Conservation (phyloP, 176 grass and related monocot species). For the Oryza glumipatula region DNA sequence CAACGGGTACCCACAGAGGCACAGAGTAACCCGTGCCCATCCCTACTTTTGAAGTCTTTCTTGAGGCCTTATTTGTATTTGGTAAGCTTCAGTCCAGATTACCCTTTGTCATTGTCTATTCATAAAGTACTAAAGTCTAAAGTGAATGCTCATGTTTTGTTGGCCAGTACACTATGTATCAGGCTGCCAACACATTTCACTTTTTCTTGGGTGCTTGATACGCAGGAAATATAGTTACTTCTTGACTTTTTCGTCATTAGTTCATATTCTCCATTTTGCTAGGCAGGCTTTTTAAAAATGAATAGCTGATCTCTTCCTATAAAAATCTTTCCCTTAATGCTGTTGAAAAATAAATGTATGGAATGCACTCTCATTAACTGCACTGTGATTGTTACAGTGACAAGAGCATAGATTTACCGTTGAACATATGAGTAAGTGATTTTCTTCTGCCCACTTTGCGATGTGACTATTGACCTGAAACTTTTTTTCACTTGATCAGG, state of each 20-base stretch:
- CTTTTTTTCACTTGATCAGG: slow-evolving; percentile 48
- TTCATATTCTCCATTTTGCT: not conserved
- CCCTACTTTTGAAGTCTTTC: slow-evolving; percentile 7
- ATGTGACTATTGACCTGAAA: slow-evolving; percentile 35
- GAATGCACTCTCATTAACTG: no score
- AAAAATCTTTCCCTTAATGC: not conserved
- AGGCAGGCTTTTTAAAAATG: slow-evolving; percentile 1
- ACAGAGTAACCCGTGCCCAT: no score
- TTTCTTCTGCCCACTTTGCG: slow-evolving; percentile 11
- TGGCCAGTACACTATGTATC: not conserved
- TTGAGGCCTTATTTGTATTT: slow-evolving; percentile 30
- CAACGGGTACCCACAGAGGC: not conserved
- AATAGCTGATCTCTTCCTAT: slow-evolving; percentile 13
- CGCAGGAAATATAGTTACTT: not conserved
- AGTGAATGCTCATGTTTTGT: slow-evolving; percentile 7
- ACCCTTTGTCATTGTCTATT: slow-evolving; percentile 21
- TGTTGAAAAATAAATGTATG: no score
- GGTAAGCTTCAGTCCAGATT: not conserved
- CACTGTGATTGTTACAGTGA: no score
- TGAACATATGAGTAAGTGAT: not conserved
- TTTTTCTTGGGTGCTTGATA: slow-evolving; percentile 16
- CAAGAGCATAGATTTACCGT: no score
- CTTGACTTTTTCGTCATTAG: not conserved
- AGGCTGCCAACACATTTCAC: not conserved
- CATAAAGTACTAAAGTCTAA: slow-evolving; percentile 6